These are phyloP conservation scores for Malassezia brasiliensis DNA, from an alignment of 1,284 basidiomycete genomes.

Conservation along the genomic window DNA sequence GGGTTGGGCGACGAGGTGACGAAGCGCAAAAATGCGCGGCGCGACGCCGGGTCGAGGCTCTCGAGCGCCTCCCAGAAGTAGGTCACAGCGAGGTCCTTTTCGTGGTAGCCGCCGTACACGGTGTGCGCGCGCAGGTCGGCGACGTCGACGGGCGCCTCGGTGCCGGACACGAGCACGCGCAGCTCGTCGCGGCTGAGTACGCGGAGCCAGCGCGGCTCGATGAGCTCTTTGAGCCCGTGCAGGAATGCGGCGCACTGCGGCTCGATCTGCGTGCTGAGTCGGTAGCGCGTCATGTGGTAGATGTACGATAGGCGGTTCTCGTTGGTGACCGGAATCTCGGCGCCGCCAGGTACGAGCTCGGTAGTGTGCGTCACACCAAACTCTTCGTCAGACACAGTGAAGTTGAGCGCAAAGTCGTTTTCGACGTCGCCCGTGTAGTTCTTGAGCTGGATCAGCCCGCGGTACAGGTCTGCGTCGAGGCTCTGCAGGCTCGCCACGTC, in stretches of 20 bases:
- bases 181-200: constrained; percentile 44
- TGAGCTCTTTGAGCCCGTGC: constrained; percentile 41
- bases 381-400: constrained; percentile 83
- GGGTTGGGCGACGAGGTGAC: constrained; percentile 46
- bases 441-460: constrained; percentile 82
- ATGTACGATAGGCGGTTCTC: constrained; percentile 83
- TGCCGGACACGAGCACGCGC: constrained; percentile 35
- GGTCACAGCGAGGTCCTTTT: constrained; percentile 37
- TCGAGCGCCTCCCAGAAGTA: constrained; percentile 43
- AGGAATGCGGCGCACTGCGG: constrained; percentile 64
- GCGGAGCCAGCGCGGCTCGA: constrained; percentile 45
- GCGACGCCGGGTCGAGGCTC: constrained; percentile 27
- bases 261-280: constrained; percentile 72
- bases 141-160: constrained; percentile 41
- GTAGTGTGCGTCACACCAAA: constrained; percentile 70
- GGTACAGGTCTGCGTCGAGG: constrained; percentile 66
- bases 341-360: constrained; percentile 73
- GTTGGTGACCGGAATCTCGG: constrained; percentile 73
- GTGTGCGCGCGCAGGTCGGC: constrained; percentile 38
- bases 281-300: constrained; percentile 77
- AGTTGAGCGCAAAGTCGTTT: constrained; percentile 75
- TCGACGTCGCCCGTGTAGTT: constrained; percentile 80
- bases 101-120: constrained; percentile 39
- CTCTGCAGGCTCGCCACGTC: constrained; percentile 40
- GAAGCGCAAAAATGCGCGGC: constrained; percentile 39